Base-by-base conservation (phyloP, 768 basidiomycete species). In the Leccinum longicurvipes region DNA sequence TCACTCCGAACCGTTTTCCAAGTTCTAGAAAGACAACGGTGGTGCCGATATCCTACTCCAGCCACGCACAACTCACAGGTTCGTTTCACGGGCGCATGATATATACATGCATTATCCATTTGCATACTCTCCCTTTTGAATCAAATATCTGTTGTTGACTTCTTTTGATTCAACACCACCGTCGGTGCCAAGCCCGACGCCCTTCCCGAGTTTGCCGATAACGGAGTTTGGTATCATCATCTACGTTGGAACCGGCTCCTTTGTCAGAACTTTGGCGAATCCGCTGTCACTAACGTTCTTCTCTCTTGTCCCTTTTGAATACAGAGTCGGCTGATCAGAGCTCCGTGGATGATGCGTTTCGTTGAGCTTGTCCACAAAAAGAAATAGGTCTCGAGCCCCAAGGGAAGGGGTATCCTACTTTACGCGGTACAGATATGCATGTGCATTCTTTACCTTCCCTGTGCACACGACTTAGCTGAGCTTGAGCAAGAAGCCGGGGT, bases 81-180 rank as follows among this genome's bases (percentile, higher is more conserved):
- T 79, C 31, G 59, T 78, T 23, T 72, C 77, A n/a, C 74, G 75
- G 56, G 77, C 78, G 54, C 53, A 70, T 59, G n/a, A n/a, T n/a
- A n/a, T n/a, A n/a, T n/a, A n/a, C 7, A 36, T 10, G 10, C 47
- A 72, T 79, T 27, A 60, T 77, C 25, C 75, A 45, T 31, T 46
- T 57, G 4, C 34, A 12, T 8, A n/a, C n/a, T n/a, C n/a, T 39
- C 12, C 5, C 31, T 3, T 31, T 31, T 31, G 12, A 31, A 31
- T 14, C 12, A 12, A 12, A 31, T 39, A 17, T n/a, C n/a, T n/a
- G 4, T 8, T 36, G n/a, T 12, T 12, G 12, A 47, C 36, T 51
- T 27, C 2, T 2, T 2, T 2, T 46, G 9, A 56, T 44, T 74
- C 36, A 45, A 57, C 21, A 67, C 68, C 2, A 66, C 70, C 3